A percentile compares a stretch with the other conserved stretches of the same genome.
phyloP scores from a whole-genome alignment of 352 stramenopile genomes.

The Phytopythium aichiense region DNA sequence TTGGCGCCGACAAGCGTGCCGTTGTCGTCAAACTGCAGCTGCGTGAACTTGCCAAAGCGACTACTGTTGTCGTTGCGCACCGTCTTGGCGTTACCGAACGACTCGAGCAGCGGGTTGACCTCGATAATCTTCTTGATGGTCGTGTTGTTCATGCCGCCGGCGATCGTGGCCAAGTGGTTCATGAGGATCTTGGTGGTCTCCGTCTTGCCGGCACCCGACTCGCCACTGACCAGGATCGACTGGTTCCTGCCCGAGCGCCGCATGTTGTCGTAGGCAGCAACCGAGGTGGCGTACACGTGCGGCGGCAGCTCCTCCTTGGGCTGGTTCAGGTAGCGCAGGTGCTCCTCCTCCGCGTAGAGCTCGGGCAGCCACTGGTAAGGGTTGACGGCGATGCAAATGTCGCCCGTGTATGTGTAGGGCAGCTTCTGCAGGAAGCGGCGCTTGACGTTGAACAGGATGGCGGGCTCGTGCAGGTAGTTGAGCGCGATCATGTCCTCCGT shows the following conservation, averaged over 20 bases:
- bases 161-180: slow-evolving; percentile 78
- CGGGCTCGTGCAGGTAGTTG: slow-evolving; percentile 88
- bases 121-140: slow-evolving; percentile 84
- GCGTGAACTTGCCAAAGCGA: slow-evolving; percentile 97
- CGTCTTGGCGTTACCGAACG: slow-evolving; percentile 91
- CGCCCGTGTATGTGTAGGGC: slow-evolving; percentile 96
- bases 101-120: slow-evolving; percentile 81
- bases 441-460: slow-evolving; percentile 91
- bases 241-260: slow-evolving; percentile 61
- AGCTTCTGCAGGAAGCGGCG: slow-evolving; percentile 76
- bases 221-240: slow-evolving; percentile 84
- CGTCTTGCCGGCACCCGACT: slow-evolving; percentile 85
- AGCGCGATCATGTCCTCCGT: slow-evolving; percentile 87
- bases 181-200: slow-evolving; percentile 90
- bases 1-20: slow-evolving; percentile 69
- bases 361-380: slow-evolving; percentile 91
- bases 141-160: slow-evolving; percentile 56
- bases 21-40: slow-evolving; percentile 89
- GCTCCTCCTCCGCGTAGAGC: slow-evolving; percentile 76
- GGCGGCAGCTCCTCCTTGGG: slow-evolving; percentile 51
- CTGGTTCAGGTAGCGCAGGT: slow-evolving; percentile 64
- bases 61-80: slow-evolving; percentile 96
- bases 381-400: slow-evolving; percentile 97
- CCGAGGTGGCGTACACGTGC: slow-evolving; percentile 70
- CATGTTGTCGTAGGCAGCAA: slow-evolving; percentile 70